Conservation (phyloP, 2,329 filamentous ascomycete genomes). For the Elsinoe necatrix region DNA sequence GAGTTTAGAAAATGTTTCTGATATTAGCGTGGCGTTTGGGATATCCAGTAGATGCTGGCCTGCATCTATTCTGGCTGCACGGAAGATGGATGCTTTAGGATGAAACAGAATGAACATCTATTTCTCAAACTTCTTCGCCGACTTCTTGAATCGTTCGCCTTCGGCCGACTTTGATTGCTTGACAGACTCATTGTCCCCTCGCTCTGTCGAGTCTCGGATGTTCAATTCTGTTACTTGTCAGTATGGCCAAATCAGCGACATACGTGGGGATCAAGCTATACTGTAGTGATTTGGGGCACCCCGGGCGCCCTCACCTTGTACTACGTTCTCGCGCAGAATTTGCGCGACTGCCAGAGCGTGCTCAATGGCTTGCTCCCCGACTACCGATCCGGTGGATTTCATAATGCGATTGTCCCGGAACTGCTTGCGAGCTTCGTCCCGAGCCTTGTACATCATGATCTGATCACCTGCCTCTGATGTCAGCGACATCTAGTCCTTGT, state of each 20-base stretch:
- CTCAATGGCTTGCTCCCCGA: conserved; percentile 56
- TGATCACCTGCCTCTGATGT: conserved; percentile 54
- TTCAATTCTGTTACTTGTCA: conserved; percentile 54
- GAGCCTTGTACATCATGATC: conserved; percentile 60
- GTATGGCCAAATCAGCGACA: conserved; percentile 14
- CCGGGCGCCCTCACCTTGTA: conserved; percentile 55
- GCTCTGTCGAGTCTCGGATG: conserved; percentile 85
- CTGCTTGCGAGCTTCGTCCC: conserved; percentile 58
- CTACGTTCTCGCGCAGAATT: conserved; percentile 73
- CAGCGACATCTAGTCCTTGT: not conserved
- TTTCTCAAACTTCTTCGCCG: conserved; percentile 33
- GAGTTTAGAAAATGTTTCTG: not conserved
- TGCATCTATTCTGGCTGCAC: not conserved
- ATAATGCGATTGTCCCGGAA: conserved; percentile 63
- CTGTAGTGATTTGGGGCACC: conserved; percentile 15
- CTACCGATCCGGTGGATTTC: conserved; percentile 46
- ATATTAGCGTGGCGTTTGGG: conserved; percentile 18
- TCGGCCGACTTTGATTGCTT: conserved; percentile 40
- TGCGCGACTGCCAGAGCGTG: conserved; percentile 76
- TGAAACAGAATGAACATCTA: conserved; percentile 15
- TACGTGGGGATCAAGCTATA: not conserved
- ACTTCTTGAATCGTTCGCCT: conserved; percentile 31
- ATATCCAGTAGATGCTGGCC: not conserved
- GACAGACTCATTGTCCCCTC: conserved; percentile 86
- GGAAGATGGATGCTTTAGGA: not conserved